Evolutionary conservation across 345 rosid genomes (phyloP).

Genomic region (Pelargonium nanum): DNA sequence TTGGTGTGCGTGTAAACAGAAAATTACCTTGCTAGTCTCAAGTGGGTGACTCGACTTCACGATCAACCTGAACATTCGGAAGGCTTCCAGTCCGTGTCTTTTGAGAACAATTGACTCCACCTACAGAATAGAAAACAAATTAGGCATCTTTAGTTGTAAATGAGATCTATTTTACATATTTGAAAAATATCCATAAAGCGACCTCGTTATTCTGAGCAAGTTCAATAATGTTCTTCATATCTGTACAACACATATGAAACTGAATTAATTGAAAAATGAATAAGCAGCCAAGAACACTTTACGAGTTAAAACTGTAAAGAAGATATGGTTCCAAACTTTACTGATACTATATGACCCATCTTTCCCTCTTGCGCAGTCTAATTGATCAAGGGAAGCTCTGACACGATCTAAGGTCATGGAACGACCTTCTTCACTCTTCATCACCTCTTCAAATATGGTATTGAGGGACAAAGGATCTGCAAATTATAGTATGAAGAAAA

Average conservation of each 20-base stretch:
- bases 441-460: constrained; percentile 72
- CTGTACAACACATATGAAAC: constrained; percentile 28
- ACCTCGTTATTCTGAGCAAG: constrained; percentile 80
- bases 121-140: constrained; percentile 21
- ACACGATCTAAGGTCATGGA: constrained; percentile 63
- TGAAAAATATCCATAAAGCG: constrained; percentile 4
- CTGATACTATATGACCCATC: constrained; percentile 51
- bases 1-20: not conserved
- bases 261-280: constrained; percentile 2
- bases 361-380: constrained; percentile 36
- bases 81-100: constrained; percentile 62
- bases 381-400: constrained; percentile 42
- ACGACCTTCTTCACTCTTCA: constrained; percentile 65
- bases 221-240: constrained; percentile 53
- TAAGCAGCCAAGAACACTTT: not conserved
- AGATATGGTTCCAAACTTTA: constrained; percentile 13
- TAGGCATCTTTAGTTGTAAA: constrained; percentile 2
- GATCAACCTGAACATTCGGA: constrained; percentile 65
- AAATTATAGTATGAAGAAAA: constrained; percentile 13
- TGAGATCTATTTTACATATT: constrained; percentile 1
- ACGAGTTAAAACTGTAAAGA: not conserved
- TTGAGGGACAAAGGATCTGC: constrained; percentile 56
- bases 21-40: constrained; percentile 69
- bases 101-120: constrained; percentile 61
- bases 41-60: constrained; percentile 35